A percentile compares a stretch with the other conserved stretches of the same genome.
phyloP scores from a whole-genome alignment of 2,329 filamentous ascomycete genomes.

The Dichotomopilus funicola region DNA sequence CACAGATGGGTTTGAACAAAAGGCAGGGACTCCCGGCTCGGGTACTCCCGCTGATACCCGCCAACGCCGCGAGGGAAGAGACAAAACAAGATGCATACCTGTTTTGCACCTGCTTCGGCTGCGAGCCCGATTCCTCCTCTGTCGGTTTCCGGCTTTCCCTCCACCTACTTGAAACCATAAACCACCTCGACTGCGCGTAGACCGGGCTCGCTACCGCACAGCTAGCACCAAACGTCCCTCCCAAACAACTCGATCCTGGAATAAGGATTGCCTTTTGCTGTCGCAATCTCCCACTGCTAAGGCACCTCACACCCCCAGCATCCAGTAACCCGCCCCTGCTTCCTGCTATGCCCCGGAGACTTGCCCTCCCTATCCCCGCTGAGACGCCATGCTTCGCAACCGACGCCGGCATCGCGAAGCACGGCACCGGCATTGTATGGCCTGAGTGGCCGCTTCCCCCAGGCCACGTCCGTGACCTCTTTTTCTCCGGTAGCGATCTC shows the following conservation, averaged over 20 bases:
- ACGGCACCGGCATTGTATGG: background rate
- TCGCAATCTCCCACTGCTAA: background rate
- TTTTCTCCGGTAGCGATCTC: background rate
- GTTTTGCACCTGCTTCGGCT: background rate
- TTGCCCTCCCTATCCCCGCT: background rate
- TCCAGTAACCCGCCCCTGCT: background rate
- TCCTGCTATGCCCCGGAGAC: background rate
- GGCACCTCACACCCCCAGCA: background rate
- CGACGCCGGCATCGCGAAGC: background rate
- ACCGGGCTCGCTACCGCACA: background rate
- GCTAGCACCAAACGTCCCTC: background rate
- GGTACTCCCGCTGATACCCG: background rate
- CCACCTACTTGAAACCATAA: background rate
- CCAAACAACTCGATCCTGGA: background rate
- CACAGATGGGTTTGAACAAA: too few species aligned
- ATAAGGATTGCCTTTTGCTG: background rate
- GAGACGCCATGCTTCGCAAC: background rate
- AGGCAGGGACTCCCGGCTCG: background rate
- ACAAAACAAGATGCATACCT: constrained; percentile 1
- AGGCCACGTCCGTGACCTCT: background rate
- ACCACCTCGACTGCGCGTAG: background rate
- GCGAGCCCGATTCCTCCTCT: background rate
- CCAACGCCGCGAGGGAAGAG: background rate
- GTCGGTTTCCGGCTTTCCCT: background rate
- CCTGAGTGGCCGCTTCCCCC: background rate